Evolutionary conservation across 2,329 filamentous ascomycete genomes (phyloP).

Genomic region (Fusarium staphyleae): DNA sequence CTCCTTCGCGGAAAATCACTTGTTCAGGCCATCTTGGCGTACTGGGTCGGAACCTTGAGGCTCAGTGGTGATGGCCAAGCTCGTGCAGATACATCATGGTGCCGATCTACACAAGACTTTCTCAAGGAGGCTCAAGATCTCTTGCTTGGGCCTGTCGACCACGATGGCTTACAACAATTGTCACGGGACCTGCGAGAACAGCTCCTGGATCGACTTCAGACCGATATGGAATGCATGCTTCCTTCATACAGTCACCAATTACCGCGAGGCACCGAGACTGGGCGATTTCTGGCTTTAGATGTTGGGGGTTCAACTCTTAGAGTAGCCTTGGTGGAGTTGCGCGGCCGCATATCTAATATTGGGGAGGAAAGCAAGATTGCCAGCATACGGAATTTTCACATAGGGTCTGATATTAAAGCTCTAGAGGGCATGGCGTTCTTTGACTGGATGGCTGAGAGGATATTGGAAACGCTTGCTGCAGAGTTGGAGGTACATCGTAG

Average conservation of each 20-base stretch:
- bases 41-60: conserved; percentile 57
- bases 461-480: conserved; percentile 61
- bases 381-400: conserved; percentile 62
- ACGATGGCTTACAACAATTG: conserved; percentile 54
- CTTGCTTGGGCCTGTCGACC: conserved; percentile 57
- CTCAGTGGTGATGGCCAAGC: conserved; percentile 42
- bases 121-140: conserved; percentile 62
- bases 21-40: conserved; percentile 62
- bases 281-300: conserved; percentile 68
- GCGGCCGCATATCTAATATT: conserved; percentile 50
- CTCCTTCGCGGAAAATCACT: conserved; percentile 66
- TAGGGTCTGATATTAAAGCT: conserved; percentile 61
- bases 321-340: conserved; percentile 68
- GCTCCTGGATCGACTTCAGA: conserved; percentile 60
- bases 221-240: conserved; percentile 66
- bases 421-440: conserved; percentile 68
- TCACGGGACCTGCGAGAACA: conserved; percentile 61
- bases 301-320: conserved; percentile 74
- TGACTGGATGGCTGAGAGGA: conserved; percentile 70
- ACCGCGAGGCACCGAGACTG: conserved; percentile 65
- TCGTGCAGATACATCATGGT: conserved; percentile 28
- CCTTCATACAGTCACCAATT: conserved; percentile 71
- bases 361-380: conserved; percentile 59
- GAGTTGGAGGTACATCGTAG: conserved; percentile 49
- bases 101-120: conserved; percentile 56